Percentiles rank a stretch among this genome's conserved stretches.
phyloP scores from a whole-genome alignment of 2,329 filamentous ascomycete species.

The Alternaria gansuensis region DNA sequence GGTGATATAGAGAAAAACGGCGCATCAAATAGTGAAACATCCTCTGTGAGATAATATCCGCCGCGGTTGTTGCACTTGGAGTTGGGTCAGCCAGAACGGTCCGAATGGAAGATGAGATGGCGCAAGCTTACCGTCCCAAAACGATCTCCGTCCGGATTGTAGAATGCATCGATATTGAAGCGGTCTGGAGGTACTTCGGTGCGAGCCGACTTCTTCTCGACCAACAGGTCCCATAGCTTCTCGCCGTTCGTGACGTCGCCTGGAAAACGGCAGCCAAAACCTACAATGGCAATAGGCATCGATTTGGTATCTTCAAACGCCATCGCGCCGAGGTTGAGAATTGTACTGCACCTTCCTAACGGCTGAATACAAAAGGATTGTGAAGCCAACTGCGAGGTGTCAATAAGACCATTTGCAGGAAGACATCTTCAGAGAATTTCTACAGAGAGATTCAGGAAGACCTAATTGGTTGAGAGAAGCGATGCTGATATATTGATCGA shows the following conservation, averaged over 20 bases:
- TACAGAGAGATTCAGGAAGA: neutral
- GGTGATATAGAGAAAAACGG: slow-evolving; percentile 36
- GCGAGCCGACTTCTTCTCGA: slow-evolving; percentile 19
- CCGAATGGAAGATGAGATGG: neutral
- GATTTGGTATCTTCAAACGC: slow-evolving; percentile 14
- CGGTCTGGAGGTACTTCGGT: slow-evolving; percentile 25
- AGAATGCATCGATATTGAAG: slow-evolving; percentile 30
- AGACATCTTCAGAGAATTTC: neutral
- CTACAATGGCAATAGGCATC: slow-evolving; percentile 42
- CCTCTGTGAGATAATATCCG: slow-evolving; percentile 32
- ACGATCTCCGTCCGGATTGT: slow-evolving; percentile 26
- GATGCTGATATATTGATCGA: neutral
- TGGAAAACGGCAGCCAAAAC: slow-evolving; percentile 40
- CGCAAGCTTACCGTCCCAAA: slow-evolving; percentile 19
- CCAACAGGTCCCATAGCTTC: slow-evolving; percentile 29
- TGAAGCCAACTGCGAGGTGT: neutral
- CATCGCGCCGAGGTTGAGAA: slow-evolving; percentile 5
- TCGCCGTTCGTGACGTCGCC: slow-evolving; percentile 25
- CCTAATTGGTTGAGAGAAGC: neutral
- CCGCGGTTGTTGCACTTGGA: slow-evolving; percentile 25
- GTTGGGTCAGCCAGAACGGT: slow-evolving; percentile 1
- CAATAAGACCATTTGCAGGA: neutral
- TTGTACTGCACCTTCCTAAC: neutral
- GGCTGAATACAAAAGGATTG: neutral
- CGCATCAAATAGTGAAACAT: slow-evolving; percentile 34